Evolutionary conservation across 306 rosid species (phyloP), one percentile per base, ranked within the genome.

Genomic region (Castanea mollissima): DNA sequence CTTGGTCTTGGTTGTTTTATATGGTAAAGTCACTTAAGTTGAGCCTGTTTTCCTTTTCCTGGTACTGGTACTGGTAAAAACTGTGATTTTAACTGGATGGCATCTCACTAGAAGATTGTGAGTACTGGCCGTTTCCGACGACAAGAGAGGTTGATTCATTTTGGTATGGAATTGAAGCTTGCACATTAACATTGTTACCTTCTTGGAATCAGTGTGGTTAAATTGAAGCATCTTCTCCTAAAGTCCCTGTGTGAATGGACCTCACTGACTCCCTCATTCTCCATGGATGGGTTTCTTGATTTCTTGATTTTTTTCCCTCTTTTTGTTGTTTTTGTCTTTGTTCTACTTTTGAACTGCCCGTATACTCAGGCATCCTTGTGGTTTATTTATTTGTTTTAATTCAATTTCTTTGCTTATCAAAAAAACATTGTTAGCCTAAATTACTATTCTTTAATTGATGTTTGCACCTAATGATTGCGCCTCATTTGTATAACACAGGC

Each of bases 401-500:
- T 6, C 44, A 38, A 38, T 7, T 38, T 38, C 6, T 38, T 38
- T 38, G 2, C 10, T 1, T 38, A 38, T 38, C 2, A 7, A 38
- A 38, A 38, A 38, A 34, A 34, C 23, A 16, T 1, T 67, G 54
- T 67, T 67, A 34, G 5, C 3, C 9, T 67, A 23, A 34, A 1
- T 67, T 18, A 32, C 71, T 67, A 34, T 27, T 6, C 9, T 64
- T 67, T 67, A 35, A 19, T 76, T 74, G 34, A 68, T 76, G 74
- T 75, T 51, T 60, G 60, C 62, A 49, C 77, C 74, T 68, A 78
- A 78, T 85, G 46, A 73, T 73, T 85, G 78, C 59, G 78, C 69
- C 56, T 83, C 55, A 52, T 20, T 49, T 69, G 60, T 76, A 75
- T 62, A 70, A 62, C 64, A 76, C 92, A 93, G 98, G 98, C 54